Base-by-base conservation (phyloP, 257 asterid genomes). In the Solanum lycopersicoides region DNA sequence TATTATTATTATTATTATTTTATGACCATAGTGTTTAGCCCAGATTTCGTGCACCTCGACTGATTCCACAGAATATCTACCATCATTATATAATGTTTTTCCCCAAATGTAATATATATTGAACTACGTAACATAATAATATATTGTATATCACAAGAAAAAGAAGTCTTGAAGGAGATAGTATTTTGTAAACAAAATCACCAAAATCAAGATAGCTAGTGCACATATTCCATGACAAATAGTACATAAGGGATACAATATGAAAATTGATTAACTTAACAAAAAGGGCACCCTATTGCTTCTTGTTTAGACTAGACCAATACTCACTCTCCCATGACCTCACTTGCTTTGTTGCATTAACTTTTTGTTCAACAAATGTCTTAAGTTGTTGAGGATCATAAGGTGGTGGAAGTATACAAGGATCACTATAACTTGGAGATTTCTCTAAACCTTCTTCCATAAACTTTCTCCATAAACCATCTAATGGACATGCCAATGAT, bases 331-430 rank as follows among this genome's bases (percentile, higher is more conserved):
- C 87, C 87, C 83, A 71, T 37, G 87, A 28, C 18, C 53, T 45
- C 34, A 86, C 87, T 25, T 44, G 83, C 32, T 72, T 86, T 50
- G 45, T 86, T 12, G 87, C 80, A 37, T 47, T 86, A 44, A 12
- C 45, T 21, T 69, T 71, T 7, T 74, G 66, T 16, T 30, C 82
- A n/a, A 86, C 21, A 86, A 86, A 39, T 37, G 56, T 6, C 66
- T 86, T 74, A 32, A 86, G 83, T 69, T 74, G 32, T 44, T 50
- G 83, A 20, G 83, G 83, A 2, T 47, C 25, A 86, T 69, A 86
- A 71, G 87, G 72, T 44, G 87, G 87, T 68, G 83, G 88, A 35
- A 86, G 79, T 16, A 63, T 86, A 12, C 83, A 86, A 10, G 88
- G 88, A 13, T 56, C 53, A 18, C 37, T 72, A 28, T 23, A 7